A percentile compares a stretch with the other conserved stretches of the same genome.
Evolutionary conservation across 1,284 basidiomycete species (phyloP).

Genomic region (Cutaneotrichosporon cavernicola): DNA sequence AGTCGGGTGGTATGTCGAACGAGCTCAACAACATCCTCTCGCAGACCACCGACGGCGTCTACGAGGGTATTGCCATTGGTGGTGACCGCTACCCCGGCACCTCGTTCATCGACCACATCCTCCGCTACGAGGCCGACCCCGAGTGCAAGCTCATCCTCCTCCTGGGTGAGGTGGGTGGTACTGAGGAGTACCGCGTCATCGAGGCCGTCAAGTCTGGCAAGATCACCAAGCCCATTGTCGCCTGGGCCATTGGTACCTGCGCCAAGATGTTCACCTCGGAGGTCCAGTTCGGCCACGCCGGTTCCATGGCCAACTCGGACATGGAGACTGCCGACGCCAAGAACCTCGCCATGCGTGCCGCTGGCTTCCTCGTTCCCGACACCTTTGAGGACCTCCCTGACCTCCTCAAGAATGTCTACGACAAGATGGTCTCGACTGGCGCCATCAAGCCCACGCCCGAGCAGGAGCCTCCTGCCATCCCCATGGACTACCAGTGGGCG

Average conservation of each 20-base stretch:
- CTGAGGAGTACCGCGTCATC: slow-evolving; percentile 99
- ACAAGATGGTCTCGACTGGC: slow-evolving; percentile 72
- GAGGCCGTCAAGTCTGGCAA: slow-evolving; percentile 90
- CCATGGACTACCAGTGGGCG: slow-evolving; percentile 99
- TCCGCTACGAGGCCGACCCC: slow-evolving; percentile 95
- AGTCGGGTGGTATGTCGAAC: slow-evolving; percentile 99
- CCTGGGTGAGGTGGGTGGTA: slow-evolving; percentile 96
- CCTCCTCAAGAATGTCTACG: slow-evolving; percentile 80
- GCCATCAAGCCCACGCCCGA: slow-evolving; percentile 72
- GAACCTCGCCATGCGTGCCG: slow-evolving; percentile 91
- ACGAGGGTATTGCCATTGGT: slow-evolving; percentile 99
- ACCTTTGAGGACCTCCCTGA: slow-evolving; percentile 95
- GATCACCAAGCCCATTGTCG: slow-evolving; percentile 98
- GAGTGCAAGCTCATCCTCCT: slow-evolving; percentile 99
- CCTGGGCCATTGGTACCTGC: slow-evolving; percentile 99
- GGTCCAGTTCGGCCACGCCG: slow-evolving; percentile 98
- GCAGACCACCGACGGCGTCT: slow-evolving; percentile 95
- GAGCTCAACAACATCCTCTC: slow-evolving; percentile 99
- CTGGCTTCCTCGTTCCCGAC: slow-evolving; percentile 94
- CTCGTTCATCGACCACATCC: slow-evolving; percentile 98
- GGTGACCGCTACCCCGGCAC: slow-evolving; percentile 98
- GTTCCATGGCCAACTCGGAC: slow-evolving; percentile 96
- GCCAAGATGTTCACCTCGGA: slow-evolving; percentile 99
- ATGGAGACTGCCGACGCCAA: slow-evolving; percentile 96
- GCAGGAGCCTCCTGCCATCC: slow-evolving; percentile 89